Evolutionary conservation across 768 basidiomycete genomes (phyloP).

Genomic region (Leccinum sublutescens): DNA sequence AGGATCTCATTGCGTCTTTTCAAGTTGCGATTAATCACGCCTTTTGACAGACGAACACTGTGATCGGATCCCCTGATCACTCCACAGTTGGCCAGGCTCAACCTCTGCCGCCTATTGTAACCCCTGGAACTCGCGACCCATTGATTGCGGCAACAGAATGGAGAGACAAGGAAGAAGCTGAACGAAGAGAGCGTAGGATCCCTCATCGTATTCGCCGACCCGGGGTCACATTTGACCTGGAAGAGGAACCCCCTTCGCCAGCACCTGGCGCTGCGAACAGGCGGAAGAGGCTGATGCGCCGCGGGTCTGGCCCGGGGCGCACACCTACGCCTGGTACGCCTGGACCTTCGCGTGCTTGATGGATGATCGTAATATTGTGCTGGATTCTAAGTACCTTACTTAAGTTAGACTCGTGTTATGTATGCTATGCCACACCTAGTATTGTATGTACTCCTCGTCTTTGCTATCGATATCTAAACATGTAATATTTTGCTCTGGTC

Average conservation of each 20-base stretch:
- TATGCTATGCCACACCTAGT: conserved; percentile 31
- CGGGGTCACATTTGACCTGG: conserved; percentile 65
- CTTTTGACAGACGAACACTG: conserved; percentile 56
- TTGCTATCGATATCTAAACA: conserved; percentile 17
- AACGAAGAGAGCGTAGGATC: conserved; percentile 37
- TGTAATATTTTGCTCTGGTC: background rate
- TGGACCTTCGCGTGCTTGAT: conserved; percentile 23
- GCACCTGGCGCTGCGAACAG: conserved; percentile 22
- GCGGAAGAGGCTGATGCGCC: conserved; percentile 30
- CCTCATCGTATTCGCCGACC: conserved; percentile 47
- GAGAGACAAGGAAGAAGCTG: conserved; percentile 63
- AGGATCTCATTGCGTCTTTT: conserved; percentile 24
- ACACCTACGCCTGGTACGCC: conserved; percentile 16
- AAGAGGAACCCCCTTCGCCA: conserved; percentile 50
- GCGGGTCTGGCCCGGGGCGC: conserved; percentile 25
- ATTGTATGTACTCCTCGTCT: conserved; percentile 23
- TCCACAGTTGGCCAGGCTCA: conserved; percentile 63
- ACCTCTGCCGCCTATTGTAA: conserved; percentile 39
- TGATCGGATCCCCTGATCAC: conserved; percentile 70
- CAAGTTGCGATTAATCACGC: conserved; percentile 1
- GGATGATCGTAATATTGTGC: background rate
- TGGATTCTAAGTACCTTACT: conserved; percentile 24
- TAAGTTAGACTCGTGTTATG: conserved; percentile 24
- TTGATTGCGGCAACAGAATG: conserved; percentile 64
- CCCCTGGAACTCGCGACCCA: conserved; percentile 65